Percentiles rank a stretch among this genome's conserved stretches.
Conservation (phyloP, 106 monocot genomes). For the Acorus gramineus region DNA sequence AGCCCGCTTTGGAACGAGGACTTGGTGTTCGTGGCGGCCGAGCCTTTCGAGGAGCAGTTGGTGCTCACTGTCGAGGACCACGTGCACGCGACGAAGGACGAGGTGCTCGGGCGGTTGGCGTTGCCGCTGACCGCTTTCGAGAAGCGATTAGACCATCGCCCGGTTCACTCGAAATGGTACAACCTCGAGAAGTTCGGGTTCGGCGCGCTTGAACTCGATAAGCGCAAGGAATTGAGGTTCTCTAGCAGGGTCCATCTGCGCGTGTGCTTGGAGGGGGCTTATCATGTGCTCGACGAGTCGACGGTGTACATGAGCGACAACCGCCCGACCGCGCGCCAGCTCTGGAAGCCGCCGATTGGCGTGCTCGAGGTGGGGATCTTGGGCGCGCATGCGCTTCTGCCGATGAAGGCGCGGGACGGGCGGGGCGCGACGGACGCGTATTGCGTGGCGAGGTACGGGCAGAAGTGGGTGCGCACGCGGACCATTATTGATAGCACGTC, state of each 20-base stretch:
- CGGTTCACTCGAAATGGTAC: slow-evolving; percentile 12
- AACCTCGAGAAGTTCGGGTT: slow-evolving; percentile 15
- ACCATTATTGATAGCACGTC: slow-evolving; percentile 3
- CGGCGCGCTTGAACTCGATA: slow-evolving; percentile 2
- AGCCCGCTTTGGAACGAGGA: slow-evolving; percentile 25
- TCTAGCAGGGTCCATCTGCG: slow-evolving; percentile 11
- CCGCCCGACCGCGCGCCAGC: slow-evolving; percentile 10
- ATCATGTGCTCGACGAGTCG: slow-evolving; percentile 18
- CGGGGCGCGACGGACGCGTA: slow-evolving; percentile 13
- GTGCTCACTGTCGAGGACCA: slow-evolving; percentile 26
- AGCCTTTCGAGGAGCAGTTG: slow-evolving; percentile 26
- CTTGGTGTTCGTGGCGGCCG: slow-evolving; percentile 19
- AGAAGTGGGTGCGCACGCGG: slow-evolving; percentile 16
- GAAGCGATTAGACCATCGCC: slow-evolving; percentile 19
- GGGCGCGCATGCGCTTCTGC: slow-evolving; percentile 8
- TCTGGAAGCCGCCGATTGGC: slow-evolving; percentile 10
- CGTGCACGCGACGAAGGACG: slow-evolving; percentile 13
- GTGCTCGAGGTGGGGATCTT: slow-evolving; percentile 12
- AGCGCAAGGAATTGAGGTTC: slow-evolving; percentile 11
- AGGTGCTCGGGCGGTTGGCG: slow-evolving; percentile 16
- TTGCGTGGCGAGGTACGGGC: slow-evolving; percentile 15
- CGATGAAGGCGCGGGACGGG: slow-evolving; percentile 11
- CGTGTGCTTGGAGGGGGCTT: slow-evolving; percentile 8
- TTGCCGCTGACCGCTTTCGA: slow-evolving; percentile 14
- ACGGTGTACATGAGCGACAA: slow-evolving; percentile 17